Evolutionary conservation across 164 flowering plant species (phyloP), one percentile per base, ranked within the genome.

Genomic region (Tinospora cordifolia): DNA sequence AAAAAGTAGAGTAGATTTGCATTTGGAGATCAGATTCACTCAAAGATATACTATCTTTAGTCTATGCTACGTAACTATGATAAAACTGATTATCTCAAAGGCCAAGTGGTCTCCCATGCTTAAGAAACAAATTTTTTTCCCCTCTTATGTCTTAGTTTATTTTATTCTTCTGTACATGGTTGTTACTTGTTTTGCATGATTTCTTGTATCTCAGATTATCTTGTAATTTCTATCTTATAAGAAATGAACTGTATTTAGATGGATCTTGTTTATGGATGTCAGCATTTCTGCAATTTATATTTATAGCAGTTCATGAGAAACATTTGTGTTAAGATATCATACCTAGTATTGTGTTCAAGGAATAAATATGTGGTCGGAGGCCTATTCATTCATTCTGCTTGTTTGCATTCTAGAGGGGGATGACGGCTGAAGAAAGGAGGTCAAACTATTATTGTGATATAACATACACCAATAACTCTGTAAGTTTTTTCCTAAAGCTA

Each of bases 401-500:
- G 21, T 58, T 72, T 76, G 47, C 58, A 58, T 78, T 77, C 44
- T 66, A 94, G 99, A 80, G 84, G 73, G 96, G 96, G 60, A 91
- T 95, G 99, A 81, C 58, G 30, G 70, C 92, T 73, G 75, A 85
- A 77, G 87, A 87, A 79, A 86, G 94, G 81, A 90, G 92, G 79
- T 69, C 80, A 62, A 95, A 83, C 83, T 95, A 95, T 69, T 70
- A 75, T 69, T 92, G 96, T 78, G 99, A 95, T 80, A 92, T 95
- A 75, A 95, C 98, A 38, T 95, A 95, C 76, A 92, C 92, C 65
- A 95, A 89, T 75, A 95, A 92, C 76, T 88, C 99, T 2, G 99
- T 94, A 84, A 78, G 90, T 82, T 21, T 15, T 74, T 63, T 59
- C 14, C 26, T n/a, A 27, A 19, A 14, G 25, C 49, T n/a, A 54